Base-by-base conservation (phyloP, 768 basidiomycete species). In the Boletus pseudo-olivaceus region DNA sequence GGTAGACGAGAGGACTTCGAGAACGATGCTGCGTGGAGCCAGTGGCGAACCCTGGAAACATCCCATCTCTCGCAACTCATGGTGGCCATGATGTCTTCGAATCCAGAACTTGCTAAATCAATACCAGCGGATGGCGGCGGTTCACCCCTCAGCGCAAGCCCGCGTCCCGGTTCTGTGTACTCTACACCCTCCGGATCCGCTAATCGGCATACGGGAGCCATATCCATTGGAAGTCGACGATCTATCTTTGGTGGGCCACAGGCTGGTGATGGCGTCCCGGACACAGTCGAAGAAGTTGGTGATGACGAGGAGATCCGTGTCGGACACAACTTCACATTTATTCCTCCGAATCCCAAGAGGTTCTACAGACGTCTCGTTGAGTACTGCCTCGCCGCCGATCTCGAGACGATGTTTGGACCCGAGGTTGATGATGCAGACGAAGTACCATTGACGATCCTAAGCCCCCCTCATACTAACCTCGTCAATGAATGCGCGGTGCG, bases 381-480 rank as follows among this genome's bases (percentile, higher is more conserved):
- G 67, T 76, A 82, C 51, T 93, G 93, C 65, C 82, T 99, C 43
- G 78, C 86, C 26, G 79, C 81, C 27, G 97, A 99, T 68, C 75
- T 98, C 54, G 91, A 93, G 65, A 82, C 85, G 35, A 93, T 99
- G 90, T 78, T 88, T 46, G 88, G 88, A 43, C 88, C 91, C 5
- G 88, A 90, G 53, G 87, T 98, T n/a, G 88, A 93, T 43, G 92
- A 93, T 61, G 89, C 92, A 61, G 92, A 98, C 60, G 94, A 98
- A 73, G 96, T 99, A 15, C 91, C 94, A 0, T 75, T 98, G 35
- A 90, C 92, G 7, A 98, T 99, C 53, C 73, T 99, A 17, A 92
- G 92, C 4, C 66, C 80, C 1, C 67, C 80, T 11, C 92, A 98
- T 66, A 77, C 92, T 39, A 88, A 90, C 53, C 75, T 99, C 35